Conservation (phyloP, 2,329 filamentous ascomycete species). For the Botryosphaeria dothidea region DNA sequence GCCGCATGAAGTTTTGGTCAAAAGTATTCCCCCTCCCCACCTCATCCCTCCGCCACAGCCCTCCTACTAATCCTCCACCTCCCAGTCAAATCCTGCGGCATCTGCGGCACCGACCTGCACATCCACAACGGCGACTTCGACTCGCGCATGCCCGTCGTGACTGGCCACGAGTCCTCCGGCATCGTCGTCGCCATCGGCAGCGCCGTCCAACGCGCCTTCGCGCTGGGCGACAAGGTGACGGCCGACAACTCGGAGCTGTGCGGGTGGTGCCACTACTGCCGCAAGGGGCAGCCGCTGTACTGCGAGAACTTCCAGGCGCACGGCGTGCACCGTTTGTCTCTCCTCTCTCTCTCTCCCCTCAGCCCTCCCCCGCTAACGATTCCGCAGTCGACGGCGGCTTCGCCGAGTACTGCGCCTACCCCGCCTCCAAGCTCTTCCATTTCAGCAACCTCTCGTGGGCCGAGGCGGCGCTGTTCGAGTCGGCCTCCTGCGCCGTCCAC, state of each 20-base stretch:
- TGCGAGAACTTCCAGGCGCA: constrained; percentile 71
- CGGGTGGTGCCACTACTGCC: constrained; percentile 73
- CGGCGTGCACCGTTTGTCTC: constrained; percentile 53
- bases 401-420: constrained; percentile 66
- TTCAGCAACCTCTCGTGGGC: constrained; percentile 66
- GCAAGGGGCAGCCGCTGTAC: constrained; percentile 65
- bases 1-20: constrained; percentile 20
- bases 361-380: constrained; percentile 18
- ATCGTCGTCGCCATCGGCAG: constrained; percentile 61
- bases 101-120: constrained; percentile 44
- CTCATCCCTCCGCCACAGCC: background rate
- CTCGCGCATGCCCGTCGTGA: constrained; percentile 25
- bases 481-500: constrained; percentile 70
- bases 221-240: constrained; percentile 63
- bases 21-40: background rate
- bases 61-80: background rate
- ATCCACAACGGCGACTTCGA: constrained; percentile 71
- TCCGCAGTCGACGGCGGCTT: constrained; percentile 66
- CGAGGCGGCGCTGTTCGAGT: constrained; percentile 71
- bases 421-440: constrained; percentile 62
- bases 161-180: constrained; percentile 67
- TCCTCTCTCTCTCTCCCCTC: background rate
- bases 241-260: constrained; percentile 67
- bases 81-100: constrained; percentile 21
- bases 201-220: constrained; percentile 58